phyloP scores from a whole-genome alignment of 371 early-diverging fungal genomes.

The Circinella umbellata region DNA sequence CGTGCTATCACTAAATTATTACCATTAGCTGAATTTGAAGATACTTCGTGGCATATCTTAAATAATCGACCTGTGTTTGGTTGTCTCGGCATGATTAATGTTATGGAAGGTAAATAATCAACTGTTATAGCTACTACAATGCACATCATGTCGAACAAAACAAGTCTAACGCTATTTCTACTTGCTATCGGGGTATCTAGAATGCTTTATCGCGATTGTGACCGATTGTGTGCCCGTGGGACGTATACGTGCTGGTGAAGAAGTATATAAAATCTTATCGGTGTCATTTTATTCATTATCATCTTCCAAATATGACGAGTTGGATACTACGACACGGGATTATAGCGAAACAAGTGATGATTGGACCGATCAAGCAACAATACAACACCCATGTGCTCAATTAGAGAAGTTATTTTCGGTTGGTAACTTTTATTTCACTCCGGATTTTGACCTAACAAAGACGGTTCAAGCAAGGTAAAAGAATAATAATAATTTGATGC shows the following conservation, averaged over 20 bases:
- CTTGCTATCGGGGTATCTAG: conserved; percentile 28
- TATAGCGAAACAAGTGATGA: conserved; percentile 25
- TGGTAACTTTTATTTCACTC: conserved; percentile 81
- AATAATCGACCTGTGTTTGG: conserved; percentile 71
- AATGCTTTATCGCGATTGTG: conserved; percentile 75
- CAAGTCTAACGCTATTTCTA: too few relatives aligned
- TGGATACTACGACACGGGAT: conserved; percentile 36
- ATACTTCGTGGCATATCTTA: conserved; percentile 51
- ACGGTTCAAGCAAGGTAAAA: conserved; percentile 66
- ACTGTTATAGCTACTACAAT: too few relatives aligned
- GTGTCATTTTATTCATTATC: conserved; percentile 71
- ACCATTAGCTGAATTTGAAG: conserved; percentile 53
- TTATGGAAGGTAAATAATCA: conserved; percentile 57
- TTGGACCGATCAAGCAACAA: conserved; percentile 32
- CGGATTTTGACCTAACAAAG: conserved; percentile 76
- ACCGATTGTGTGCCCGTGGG: conserved; percentile 69
- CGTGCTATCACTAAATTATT: conserved; percentile 51
- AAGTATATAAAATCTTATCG: conserved; percentile 60
- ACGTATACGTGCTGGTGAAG: conserved; percentile 63
- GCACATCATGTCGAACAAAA: neutral
- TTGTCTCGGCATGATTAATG: conserved; percentile 70
- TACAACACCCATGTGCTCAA: conserved; percentile 67
- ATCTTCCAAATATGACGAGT: conserved; percentile 60
- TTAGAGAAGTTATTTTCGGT: conserved; percentile 69
- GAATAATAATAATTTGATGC: too few relatives aligned